Evolutionary conservation across 2,329 filamentous ascomycete genomes (phyloP), one percentile per base, ranked within the genome.

Genomic region (Phialemonium atrogriseum): DNA sequence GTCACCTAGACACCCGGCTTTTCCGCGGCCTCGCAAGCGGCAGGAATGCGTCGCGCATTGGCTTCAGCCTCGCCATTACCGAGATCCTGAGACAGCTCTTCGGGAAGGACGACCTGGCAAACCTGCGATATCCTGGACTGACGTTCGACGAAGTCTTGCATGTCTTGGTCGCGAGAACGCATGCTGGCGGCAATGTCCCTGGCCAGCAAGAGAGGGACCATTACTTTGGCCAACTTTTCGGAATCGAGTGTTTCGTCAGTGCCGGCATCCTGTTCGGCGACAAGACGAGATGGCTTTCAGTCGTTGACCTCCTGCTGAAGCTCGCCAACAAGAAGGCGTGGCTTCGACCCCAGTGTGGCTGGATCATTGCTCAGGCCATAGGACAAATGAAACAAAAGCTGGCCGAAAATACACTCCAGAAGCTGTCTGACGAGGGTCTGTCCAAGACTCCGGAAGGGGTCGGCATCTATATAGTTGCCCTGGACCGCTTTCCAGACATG

Each of bases 21-120:
- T 85, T 95, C 54, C 77, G 84, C 33, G 91, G 91, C 24, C 75
- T 96, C 12, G 87, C 88, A 39, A 95, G 87, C 53, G 81, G 86
- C 33, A 79, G 86, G 35, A 94, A 94, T 60, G 85, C 84, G 10
- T 86, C 89, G 12, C 73, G 91, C 16, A 63, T 91, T 30, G 91
- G 91, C 4, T 95, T 94, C 54, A 94, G 86, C 33, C 69, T 95
- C 34, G 89, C 89, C 0, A 62, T 96, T 43, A 82, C 87, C 0
- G 88, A 95, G 56, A 62, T 93, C 7, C 54, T 94, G 26, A 68
- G 73, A 5, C 76, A 89, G 48, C 59, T 88, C 5, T 83, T 82
- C 47, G 73, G 73, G 2, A 45, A 62, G 10, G 57, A 64, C 24
- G 48, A 60, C 6, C 50, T 69, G 11, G 55, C 58, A 8, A 47